Base-by-base conservation (phyloP, 164 flowering plant species). In the Malania oleifera region DNA sequence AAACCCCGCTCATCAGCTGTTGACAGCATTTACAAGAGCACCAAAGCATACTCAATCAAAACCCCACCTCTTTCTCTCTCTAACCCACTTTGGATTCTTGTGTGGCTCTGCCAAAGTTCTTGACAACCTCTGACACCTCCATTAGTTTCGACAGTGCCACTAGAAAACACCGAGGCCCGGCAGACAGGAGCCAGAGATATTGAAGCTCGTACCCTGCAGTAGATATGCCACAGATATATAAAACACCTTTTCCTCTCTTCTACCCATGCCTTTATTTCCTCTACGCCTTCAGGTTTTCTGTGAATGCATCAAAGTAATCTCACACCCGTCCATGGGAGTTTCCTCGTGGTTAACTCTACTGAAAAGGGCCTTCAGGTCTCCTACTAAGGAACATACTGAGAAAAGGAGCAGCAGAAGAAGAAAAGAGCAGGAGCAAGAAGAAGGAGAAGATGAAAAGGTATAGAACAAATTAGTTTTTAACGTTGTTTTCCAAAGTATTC, bases 291-390 rank as follows among this genome's bases (percentile, higher is more conserved):
- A n/a, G n/a, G n/a, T n/a, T n/a, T n/a, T n/a, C n/a, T n/a, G n/a
- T n/a, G n/a, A n/a, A n/a, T n/a, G n/a, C n/a, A n/a, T n/a, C n/a
- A n/a, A n/a, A n/a, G n/a, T n/a, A n/a, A n/a, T n/a, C n/a, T n/a
- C n/a, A n/a, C n/a, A n/a, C n/a, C n/a, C n/a, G n/a, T n/a, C n/a
- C n/a, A n/a, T n/a, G n/a, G n/a, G n/a, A n/a, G n/a, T n/a, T n/a
- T 10, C 28, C 43, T 38, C 28, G 18, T 44, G 10, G 96, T 60
- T 87, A 56, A 78, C 74, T 6, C 86, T 72, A 2, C 87, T 87
- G 25, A 90, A 81, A 65, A 81, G 75, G 69, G 96, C 85, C 18
- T 86, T 87, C 69, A 64, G 85, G 58, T 84, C 95, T 72, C 92
- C 95, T n/a, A 66, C 84, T 2, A 84, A 84, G 62, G 83, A 80